A percentile compares a stretch with the other conserved stretches of the same genome.
Evolutionary conservation across 106 monocot species (phyloP).

Genomic region (Allium cepa): DNA sequence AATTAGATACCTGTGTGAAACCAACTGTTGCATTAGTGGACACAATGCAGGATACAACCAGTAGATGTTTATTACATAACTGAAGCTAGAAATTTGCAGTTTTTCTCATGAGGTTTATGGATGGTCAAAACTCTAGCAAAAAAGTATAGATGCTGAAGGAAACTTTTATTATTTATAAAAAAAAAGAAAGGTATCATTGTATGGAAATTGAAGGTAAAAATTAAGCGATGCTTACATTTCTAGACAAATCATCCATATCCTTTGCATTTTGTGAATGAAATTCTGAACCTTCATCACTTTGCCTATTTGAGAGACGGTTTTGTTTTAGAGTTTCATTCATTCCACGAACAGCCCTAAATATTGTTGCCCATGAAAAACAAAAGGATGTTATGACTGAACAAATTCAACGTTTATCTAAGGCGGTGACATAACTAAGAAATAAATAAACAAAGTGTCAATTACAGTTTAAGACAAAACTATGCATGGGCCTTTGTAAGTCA

Average conservation of each 20-base stretch:
- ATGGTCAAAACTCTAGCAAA: background rate
- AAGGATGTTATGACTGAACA: no score
- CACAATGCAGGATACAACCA: no score
- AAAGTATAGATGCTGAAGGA: conserved; percentile 5
- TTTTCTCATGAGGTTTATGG: conserved; percentile 12
- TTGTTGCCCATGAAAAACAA: background rate
- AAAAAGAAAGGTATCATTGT: no score
- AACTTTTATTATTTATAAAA: background rate
- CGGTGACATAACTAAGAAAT: no score
- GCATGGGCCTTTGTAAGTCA: no score
- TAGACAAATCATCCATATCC: conserved; percentile 20
- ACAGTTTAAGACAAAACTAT: no score
- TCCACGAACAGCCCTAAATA: conserved; percentile 62
- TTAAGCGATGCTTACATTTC: conserved; percentile 24
- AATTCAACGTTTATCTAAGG: no score
- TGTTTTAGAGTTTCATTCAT: conserved; percentile 81
- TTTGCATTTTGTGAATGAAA: conserved; percentile 19
- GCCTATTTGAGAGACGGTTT: conserved; percentile 44
- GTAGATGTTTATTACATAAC: no score
- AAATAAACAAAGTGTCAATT: no score
- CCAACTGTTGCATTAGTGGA: background rate
- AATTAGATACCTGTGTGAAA: conserved; percentile 4
- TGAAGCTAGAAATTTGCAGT: no score
- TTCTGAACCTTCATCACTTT: conserved; percentile 24
- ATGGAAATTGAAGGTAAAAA: background rate